A percentile compares a stretch with the other conserved stretches of the same genome.
Evolutionary conservation across 345 rosid species (phyloP).

Genomic region (Boechera stricta): DNA sequence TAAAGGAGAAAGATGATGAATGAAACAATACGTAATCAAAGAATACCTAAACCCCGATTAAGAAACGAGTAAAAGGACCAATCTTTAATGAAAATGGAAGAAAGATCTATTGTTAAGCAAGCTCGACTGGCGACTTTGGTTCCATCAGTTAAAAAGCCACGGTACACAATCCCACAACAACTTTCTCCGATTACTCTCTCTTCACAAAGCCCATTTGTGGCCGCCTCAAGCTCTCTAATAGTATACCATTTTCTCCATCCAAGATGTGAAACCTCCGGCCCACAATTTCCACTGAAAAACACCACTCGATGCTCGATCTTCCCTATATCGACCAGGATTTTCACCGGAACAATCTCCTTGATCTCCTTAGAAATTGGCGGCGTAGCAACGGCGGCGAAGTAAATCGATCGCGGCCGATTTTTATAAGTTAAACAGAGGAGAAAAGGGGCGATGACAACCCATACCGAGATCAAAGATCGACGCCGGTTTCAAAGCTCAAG

Average conservation of each 20-base stretch:
- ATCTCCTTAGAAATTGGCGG: slow-evolving; percentile 83
- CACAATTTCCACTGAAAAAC: slow-evolving; percentile 58
- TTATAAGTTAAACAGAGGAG: slow-evolving; percentile 76
- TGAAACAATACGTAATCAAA: slow-evolving; percentile 17
- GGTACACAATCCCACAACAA: slow-evolving; percentile 90
- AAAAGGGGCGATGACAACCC: slow-evolving; percentile 79
- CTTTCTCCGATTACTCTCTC: slow-evolving; percentile 93
- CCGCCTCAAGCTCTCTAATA: slow-evolving; percentile 80
- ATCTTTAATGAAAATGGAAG: background rate
- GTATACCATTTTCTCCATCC: slow-evolving; percentile 69
- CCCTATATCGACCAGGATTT: slow-evolving; percentile 89
- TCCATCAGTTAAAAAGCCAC: slow-evolving; percentile 69
- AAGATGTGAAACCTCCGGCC: slow-evolving; percentile 63
- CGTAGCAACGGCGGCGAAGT: slow-evolving; percentile 25
- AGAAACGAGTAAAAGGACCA: slow-evolving; percentile 6
- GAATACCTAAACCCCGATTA: background rate
- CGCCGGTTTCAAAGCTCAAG: slow-evolving; percentile 57
- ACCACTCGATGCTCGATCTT: slow-evolving; percentile 92
- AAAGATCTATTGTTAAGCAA: slow-evolving; percentile 93
- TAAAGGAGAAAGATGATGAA: background rate
- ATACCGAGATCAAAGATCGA: slow-evolving; percentile 81
- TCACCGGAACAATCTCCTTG: slow-evolving; percentile 72
- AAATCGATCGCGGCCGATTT: slow-evolving; percentile 42
- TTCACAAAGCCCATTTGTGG: slow-evolving; percentile 72
- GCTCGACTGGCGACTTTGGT: slow-evolving; percentile 78